These are phyloP conservation scores for Mycena leptocephala DNA, from an alignment of 768 basidiomycete species.

Conservation along the genomic window DNA sequence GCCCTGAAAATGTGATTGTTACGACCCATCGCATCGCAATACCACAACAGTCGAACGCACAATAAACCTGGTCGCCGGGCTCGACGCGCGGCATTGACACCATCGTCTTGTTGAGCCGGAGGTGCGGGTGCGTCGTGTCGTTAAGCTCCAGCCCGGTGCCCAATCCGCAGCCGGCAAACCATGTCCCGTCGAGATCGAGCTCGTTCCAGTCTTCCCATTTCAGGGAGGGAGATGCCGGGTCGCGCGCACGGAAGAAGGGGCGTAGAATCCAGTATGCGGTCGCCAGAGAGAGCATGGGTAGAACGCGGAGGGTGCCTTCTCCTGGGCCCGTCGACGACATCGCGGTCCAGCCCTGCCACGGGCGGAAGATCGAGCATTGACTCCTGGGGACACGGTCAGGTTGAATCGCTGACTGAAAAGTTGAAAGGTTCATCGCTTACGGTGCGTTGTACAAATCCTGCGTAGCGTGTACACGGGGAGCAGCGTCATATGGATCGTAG, in stretches of 20 bases:
- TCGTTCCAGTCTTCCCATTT: constrained; percentile 68
- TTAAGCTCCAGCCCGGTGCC: constrained; percentile 72
- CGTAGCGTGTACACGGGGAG: constrained; percentile 63
- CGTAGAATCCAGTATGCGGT: constrained; percentile 76
- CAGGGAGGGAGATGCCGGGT: constrained; percentile 45
- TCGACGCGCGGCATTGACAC: constrained; percentile 70
- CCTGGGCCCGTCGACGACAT: constrained; percentile 68
- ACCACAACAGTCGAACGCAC: constrained; percentile 41
- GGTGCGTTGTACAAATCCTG: constrained; percentile 77
- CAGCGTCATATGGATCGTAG: constrained; percentile 68
- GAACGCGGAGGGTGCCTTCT: constrained; percentile 78
- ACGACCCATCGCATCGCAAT: background rate
- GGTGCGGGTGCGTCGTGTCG: constrained; percentile 73
- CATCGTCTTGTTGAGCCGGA: constrained; percentile 72
- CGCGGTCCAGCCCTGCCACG: constrained; percentile 75
- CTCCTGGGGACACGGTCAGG: constrained; percentile 48
- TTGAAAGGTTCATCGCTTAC: constrained; percentile 50
- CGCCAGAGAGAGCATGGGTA: constrained; percentile 69
- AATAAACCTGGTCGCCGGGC: constrained; percentile 78
- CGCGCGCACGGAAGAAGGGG: constrained; percentile 72
- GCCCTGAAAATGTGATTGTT: constrained; percentile 53
- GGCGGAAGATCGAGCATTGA: constrained; percentile 69
- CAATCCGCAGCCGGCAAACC: constrained; percentile 70
- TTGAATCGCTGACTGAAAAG: background rate
- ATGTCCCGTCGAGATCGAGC: constrained; percentile 64